phyloP scores from a whole-genome alignment of 495 filamentous ascomycete genomes.

The Collariella sp. region DNA sequence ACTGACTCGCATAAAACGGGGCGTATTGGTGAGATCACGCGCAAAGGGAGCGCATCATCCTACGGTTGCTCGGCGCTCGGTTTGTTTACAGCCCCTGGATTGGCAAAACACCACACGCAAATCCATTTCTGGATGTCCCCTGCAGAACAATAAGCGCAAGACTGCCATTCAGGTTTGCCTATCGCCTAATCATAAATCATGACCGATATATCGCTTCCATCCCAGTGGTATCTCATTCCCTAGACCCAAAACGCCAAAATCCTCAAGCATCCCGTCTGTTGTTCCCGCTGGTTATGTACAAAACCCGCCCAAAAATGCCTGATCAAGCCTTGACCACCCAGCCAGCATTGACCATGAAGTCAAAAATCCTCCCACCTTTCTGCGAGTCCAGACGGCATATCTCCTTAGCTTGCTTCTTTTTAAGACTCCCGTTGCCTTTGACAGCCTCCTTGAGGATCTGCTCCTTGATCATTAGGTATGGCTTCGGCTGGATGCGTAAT shows the following conservation, averaged over 20 bases:
- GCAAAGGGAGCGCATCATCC: neutral
- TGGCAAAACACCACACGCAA: neutral
- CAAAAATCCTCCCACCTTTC: constrained; percentile 64
- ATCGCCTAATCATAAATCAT: constrained; percentile 2
- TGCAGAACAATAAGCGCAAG: neutral
- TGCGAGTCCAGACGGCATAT: constrained; percentile 44
- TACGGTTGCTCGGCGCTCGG: constrained; percentile 1
- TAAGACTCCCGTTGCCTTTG: constrained; percentile 74
- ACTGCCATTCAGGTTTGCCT: neutral
- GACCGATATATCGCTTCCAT: neutral
- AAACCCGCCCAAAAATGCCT: neutral
- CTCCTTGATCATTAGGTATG: constrained; percentile 91
- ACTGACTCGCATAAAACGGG: constrained; percentile 4
- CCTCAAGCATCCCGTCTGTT: neutral
- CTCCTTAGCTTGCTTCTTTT: constrained; percentile 79
- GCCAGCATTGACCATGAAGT: constrained; percentile 87
- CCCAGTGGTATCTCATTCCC: constrained; percentile 10
- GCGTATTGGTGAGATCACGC: neutral
- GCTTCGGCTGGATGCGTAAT: constrained; percentile 78
- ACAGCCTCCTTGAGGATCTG: constrained; percentile 77
- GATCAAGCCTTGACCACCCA: constrained; percentile 72
- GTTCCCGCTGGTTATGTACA: neutral
- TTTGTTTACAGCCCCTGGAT: constrained; percentile 5
- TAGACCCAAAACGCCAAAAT: neutral
- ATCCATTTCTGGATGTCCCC: neutral